These are phyloP conservation scores for Coniella lustricola DNA, from an alignment of 2,329 filamentous ascomycete genomes.

Conservation along the genomic window DNA sequence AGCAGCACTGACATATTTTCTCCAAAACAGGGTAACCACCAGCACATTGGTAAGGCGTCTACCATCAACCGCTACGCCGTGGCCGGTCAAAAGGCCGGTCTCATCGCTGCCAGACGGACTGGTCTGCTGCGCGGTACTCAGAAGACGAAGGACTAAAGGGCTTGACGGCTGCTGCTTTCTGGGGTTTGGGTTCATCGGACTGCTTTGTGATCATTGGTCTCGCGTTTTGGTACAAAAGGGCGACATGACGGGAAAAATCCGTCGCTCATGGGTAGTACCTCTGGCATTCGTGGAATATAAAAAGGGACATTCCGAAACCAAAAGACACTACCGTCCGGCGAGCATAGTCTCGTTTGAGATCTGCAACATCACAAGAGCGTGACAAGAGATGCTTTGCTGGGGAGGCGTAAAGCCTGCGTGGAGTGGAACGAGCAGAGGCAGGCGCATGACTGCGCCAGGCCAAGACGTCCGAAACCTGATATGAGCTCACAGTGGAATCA, in stretches of 20 bases:
- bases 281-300: conserved; percentile 44
- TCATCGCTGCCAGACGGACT: conserved; percentile 98
- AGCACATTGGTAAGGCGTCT: conserved; percentile 99
- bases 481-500: conserved; percentile 16
- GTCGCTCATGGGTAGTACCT: conserved; percentile 17
- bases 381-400: conserved; percentile 2
- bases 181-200: conserved; percentile 60
- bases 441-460: conserved; percentile 5
- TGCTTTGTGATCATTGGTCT: conserved; percentile 46
- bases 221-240: conserved; percentile 26
- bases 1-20: conserved; percentile 34
- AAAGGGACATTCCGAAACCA: conserved; percentile 26
- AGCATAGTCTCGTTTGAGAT: conserved; percentile 4
- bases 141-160: conserved; percentile 93
- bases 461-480: conserved; percentile 2
- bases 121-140: conserved; percentile 99
- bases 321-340: conserved; percentile 1
- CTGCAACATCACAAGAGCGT: background rate
- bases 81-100: conserved; percentile 99
- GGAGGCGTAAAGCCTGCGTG: background rate
- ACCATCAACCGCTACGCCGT: conserved; percentile 98
- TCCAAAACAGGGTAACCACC: conserved; percentile 79
- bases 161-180: conserved; percentile 43
- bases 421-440: conserved; percentile 2
- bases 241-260: conserved; percentile 15